Percentiles rank a stretch among this genome's conserved stretches.
Conservation (phyloP, 140 eudicot genomes). For the Ambrosia hybrid region DNA sequence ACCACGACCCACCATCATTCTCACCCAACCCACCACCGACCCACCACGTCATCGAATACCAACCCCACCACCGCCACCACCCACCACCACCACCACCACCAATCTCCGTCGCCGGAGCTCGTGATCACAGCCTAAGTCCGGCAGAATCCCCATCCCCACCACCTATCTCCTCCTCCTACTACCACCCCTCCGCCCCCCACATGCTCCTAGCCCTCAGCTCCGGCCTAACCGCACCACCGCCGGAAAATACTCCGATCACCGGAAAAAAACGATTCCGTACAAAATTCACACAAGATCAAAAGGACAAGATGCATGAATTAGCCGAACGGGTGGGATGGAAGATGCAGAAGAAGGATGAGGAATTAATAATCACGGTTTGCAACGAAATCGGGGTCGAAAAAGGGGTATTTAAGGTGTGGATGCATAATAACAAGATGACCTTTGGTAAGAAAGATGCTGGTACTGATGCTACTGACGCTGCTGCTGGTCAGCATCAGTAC, state of each 20-base stretch:
- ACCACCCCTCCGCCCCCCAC: constrained; percentile 18
- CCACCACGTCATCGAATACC: constrained; percentile 53
- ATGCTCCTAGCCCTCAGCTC: constrained; percentile 12
- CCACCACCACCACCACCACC: constrained; percentile 1
- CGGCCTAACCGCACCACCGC: not conserved
- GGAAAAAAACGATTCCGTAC: constrained; percentile 53
- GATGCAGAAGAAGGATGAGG: constrained; percentile 60
- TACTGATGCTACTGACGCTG: no score
- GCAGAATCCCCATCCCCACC: constrained; percentile 51
- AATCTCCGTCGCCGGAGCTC: constrained; percentile 32
- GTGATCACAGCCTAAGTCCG: constrained; percentile 41
- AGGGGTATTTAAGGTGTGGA: constrained; percentile 76
- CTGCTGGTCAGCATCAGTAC: no score
- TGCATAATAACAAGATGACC: constrained; percentile 68
- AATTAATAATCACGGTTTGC: constrained; percentile 38
- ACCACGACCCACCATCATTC: constrained; percentile 44
- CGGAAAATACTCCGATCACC: not conserved
- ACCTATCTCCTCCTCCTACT: constrained; percentile 22
- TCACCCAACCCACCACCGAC: constrained; percentile 21
- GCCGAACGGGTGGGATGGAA: constrained; percentile 75
- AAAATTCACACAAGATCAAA: constrained; percentile 59
- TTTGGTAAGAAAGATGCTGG: constrained; percentile 45
- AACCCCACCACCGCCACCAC: constrained; percentile 30
- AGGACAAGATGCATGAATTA: constrained; percentile 64
- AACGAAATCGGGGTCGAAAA: constrained; percentile 54